phyloP scores from a whole-genome alignment of 148 eudicot species.

The Rhododendron griersonianum region DNA sequence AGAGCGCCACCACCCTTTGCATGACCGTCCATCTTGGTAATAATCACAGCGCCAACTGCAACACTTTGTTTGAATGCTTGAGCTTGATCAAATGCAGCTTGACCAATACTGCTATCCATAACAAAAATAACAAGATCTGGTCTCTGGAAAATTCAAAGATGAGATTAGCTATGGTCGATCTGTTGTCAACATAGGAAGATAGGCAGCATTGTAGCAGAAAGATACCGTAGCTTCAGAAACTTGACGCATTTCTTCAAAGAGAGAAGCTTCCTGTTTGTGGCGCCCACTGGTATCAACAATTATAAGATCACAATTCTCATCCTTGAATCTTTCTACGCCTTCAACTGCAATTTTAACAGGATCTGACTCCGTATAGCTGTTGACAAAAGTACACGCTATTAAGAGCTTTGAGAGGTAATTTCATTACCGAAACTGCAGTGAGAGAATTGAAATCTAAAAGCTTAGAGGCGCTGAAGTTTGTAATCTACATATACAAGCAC shows the following conservation, averaged over 20 bases:
- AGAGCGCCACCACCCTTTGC: constrained; percentile 99
- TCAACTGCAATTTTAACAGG: constrained; percentile 95
- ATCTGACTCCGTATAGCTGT: constrained; percentile 92
- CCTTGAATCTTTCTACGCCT: constrained; percentile 91
- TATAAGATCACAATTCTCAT: constrained; percentile 89
- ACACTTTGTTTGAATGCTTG: constrained; percentile 97
- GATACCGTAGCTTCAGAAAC: constrained; percentile 86
- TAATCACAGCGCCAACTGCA: constrained; percentile 98
- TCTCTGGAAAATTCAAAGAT: constrained; percentile 56
- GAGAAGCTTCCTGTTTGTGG: constrained; percentile 96
- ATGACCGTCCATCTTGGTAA: constrained; percentile 99
- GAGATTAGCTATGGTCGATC: constrained; percentile 2
- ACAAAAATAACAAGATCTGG: constrained; percentile 98
- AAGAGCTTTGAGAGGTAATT: background rate
- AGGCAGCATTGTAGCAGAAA: background rate
- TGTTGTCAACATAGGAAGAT: background rate
- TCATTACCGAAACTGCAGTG: background rate
- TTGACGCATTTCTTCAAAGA: constrained; percentile 99
- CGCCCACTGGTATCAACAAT: constrained; percentile 99
- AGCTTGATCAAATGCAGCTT: constrained; percentile 98
- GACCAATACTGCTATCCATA: constrained; percentile 99
- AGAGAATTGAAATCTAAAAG: background rate
- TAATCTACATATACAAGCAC: background rate
- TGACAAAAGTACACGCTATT: background rate
- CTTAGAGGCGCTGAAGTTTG: background rate